Base-by-base conservation (phyloP, 768 basidiomycete genomes). In the Rhizopogon vinicolor region DNA sequence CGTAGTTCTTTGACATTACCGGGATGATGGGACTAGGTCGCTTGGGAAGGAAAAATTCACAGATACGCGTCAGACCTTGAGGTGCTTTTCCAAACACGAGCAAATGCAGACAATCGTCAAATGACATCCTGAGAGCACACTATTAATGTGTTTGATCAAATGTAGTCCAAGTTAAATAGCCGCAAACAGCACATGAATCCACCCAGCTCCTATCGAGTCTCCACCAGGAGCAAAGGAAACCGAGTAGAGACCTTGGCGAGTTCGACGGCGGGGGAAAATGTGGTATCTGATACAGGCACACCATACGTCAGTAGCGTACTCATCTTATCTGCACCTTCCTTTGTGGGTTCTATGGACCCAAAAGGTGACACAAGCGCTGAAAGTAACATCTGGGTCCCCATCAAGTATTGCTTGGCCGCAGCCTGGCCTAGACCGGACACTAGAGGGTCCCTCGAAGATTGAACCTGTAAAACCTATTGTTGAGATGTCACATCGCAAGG, bases 171-270 rank as follows among this genome's bases (percentile, higher is more conserved):
- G 22, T 37, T 41, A 25, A 49, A 49, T 49, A 49, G 33, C 22
- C 19, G 19, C 53, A 52, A 45, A 57, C 55, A 41, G 33, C 53
- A 40, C 37, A 42, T 53, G 31, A 55, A 58, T 62, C 56, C 19
- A 59, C 53, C 52, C 43, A 54, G 37, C 54, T 59, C 56, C 43
- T 60, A 69, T 56, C 65, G 62, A 53, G 51, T 48, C 52, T 81
- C 85, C 55, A 89, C 76, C 54, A 91, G 75, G 44, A 93, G 71
- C 64, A 91, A 73, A 14, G 88, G 88, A 70, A 93, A 90, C 55
- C 91, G 78, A 42, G 87, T 77, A 41, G 84, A 83, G 16, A 89
- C 82, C 60, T 87, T 89, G 19, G 84, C 86, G 33, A 88, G 67
- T 40, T 86, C 81, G 42, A 90, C 64, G 29, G 83, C 80, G 39